Conservation (phyloP, 139 green algal genomes). For the Chlamydomonas schloesseri region DNA sequence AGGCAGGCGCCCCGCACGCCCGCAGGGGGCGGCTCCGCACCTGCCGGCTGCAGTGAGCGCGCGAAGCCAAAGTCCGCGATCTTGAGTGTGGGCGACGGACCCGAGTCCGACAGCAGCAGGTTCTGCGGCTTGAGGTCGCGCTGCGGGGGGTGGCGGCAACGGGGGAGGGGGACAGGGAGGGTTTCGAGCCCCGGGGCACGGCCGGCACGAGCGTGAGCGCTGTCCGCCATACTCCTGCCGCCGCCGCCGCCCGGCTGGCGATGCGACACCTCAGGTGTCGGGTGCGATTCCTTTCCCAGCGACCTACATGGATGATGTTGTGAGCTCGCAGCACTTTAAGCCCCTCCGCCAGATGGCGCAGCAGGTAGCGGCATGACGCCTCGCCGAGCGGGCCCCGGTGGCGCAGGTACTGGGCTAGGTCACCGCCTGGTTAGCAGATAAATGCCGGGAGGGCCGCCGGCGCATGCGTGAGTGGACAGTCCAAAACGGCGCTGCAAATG, state of each 20-base stretch:
- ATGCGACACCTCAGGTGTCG: too few relatives aligned
- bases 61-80: slow-evolving; percentile 99
- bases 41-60: slow-evolving; percentile 75
- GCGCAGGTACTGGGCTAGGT: slow-evolving; percentile 87
- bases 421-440: slow-evolving; percentile 72
- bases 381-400: slow-evolving; percentile 71
- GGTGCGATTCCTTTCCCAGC: too few relatives aligned
- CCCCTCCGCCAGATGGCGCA: slow-evolving; percentile 89
- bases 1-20: too few relatives aligned
- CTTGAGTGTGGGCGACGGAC: slow-evolving; percentile 78
- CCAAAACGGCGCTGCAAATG: too few relatives aligned
- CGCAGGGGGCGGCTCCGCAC: too few relatives aligned
- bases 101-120: slow-evolving; percentile 82
- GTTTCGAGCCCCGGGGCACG: background rate
- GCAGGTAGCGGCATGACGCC: slow-evolving; percentile 77
- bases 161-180: background rate
- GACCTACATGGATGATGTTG: slow-evolving; percentile 89
- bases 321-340: slow-evolving; percentile 85
- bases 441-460: background rate
- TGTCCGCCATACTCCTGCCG: too few relatives aligned
- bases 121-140: slow-evolving; percentile 99
- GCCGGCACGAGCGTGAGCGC: background rate
- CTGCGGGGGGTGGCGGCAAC: slow-evolving; percentile 48
- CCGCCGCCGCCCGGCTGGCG: too few relatives aligned
- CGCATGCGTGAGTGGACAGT: too few relatives aligned